Evolutionary conservation across 805 yeast species (phyloP).

Genomic region (Candida ipomoeae): DNA sequence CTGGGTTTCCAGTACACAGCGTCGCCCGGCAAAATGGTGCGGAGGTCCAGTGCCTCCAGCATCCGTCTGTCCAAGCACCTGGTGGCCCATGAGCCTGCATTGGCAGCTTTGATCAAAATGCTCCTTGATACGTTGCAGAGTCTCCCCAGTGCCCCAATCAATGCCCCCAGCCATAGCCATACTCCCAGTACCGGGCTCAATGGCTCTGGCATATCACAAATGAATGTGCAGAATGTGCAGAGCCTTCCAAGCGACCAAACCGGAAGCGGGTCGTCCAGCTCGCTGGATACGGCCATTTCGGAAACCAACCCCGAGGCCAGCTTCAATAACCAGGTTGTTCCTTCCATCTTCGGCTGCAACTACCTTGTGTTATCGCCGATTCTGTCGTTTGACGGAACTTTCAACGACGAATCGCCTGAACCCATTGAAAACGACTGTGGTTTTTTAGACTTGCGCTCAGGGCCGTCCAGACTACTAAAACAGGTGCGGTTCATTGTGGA

Average conservation of each 20-base stretch:
- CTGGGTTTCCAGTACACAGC: not conserved
- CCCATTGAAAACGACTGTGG: slow-evolving; percentile 1
- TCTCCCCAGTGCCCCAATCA: not conserved
- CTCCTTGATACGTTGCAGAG: not conserved
- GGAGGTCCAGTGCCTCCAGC: not conserved
- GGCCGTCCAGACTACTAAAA: not conserved
- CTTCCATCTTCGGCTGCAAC: not conserved
- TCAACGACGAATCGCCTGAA: not conserved
- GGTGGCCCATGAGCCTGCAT: not conserved
- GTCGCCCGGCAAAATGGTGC: not conserved
- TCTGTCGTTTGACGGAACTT: slow-evolving; percentile 5
- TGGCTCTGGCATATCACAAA: too few relatives aligned
- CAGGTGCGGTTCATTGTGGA: slow-evolving; percentile 2
- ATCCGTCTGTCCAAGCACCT: not conserved
- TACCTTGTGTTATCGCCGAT: slow-evolving; percentile 3
- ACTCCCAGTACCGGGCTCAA: too few relatives aligned
- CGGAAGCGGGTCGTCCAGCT: not conserved
- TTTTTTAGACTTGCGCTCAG: not conserved
- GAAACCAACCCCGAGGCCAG: slow-evolving; percentile 2
- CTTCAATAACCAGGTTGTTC: slow-evolving; percentile 1
- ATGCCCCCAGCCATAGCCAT: too few relatives aligned
- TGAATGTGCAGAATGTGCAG: too few relatives aligned
- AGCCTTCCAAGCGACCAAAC: not conserved
- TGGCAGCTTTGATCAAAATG: not conserved
- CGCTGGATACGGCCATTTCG: not conserved